Percentiles rank a stretch among this genome's conserved stretches.
These are phyloP conservation scores for Cladorrhinum samala DNA, from an alignment of 495 filamentous ascomycete genomes.

Conservation along the genomic window DNA sequence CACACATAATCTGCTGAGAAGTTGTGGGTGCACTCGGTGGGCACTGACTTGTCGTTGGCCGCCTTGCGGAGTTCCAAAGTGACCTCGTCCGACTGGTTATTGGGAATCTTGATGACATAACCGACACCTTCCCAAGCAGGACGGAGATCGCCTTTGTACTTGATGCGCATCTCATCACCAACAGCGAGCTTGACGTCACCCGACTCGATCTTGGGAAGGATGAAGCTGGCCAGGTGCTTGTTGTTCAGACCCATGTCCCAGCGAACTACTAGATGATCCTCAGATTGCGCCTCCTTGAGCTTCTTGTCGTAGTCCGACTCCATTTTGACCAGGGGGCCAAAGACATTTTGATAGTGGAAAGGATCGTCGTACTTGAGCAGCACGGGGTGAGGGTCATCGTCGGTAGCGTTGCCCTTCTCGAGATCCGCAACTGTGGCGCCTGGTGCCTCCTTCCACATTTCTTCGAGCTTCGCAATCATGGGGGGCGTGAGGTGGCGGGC, in stretches of 20 bases:
- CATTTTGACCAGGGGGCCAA: conserved; percentile 96
- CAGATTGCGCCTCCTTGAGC: conserved; percentile 95
- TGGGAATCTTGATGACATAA: conserved; percentile 98
- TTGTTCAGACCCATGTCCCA: conserved; percentile 98
- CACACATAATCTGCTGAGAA: conserved; percentile 99
- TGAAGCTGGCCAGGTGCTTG: conserved; percentile 94
- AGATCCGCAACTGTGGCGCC: conserved; percentile 85
- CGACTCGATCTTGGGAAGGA: conserved; percentile 92
- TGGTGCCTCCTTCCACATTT: conserved; percentile 97
- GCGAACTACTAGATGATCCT: conserved; percentile 86
- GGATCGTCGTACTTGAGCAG: conserved; percentile 94
- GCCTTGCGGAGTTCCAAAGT: conserved; percentile 80
- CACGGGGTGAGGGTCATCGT: conserved; percentile 92
- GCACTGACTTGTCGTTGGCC: conserved; percentile 81
- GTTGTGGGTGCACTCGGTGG: conserved; percentile 95
- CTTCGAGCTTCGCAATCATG: conserved; percentile 93
- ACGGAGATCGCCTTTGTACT: conserved; percentile 92
- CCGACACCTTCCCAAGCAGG: conserved; percentile 96
- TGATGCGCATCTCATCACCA: conserved; percentile 95
- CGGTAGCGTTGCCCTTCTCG: conserved; percentile 86
- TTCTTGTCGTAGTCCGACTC: conserved; percentile 99
- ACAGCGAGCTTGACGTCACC: conserved; percentile 98
- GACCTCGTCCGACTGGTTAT: conserved; percentile 98
- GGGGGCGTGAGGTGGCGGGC: conserved; percentile 91
- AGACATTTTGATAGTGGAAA: conserved; percentile 98